phyloP scores from a whole-genome alignment of 208 protist species.

The Crithidia brevicula region DNA sequence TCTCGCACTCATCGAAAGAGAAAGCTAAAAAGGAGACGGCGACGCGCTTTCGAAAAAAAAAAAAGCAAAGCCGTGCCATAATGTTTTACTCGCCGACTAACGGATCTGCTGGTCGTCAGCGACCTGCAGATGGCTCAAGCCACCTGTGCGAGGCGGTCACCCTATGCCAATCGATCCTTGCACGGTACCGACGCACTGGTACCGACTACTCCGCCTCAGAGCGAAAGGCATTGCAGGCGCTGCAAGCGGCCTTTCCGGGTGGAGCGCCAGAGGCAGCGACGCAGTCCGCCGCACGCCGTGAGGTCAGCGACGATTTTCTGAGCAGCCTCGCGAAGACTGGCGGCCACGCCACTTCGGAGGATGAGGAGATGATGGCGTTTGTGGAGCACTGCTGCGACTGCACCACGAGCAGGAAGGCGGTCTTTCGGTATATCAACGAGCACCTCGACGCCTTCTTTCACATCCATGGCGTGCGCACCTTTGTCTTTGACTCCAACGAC shows the following conservation, averaged over 20 bases:
- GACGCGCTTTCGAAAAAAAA: no score
- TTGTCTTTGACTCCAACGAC: slow-evolving; percentile 53
- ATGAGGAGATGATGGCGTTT: slow-evolving; percentile 30
- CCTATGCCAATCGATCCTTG: slow-evolving; percentile 76
- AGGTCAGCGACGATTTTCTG: slow-evolving; percentile 8
- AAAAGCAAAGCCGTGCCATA: background rate
- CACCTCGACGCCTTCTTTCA: slow-evolving; percentile 32
- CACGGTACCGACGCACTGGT: slow-evolving; percentile 62
- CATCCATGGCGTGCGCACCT: slow-evolving; percentile 37
- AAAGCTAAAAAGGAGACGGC: background rate
- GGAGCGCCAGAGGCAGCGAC: background rate
- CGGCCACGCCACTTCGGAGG: background rate
- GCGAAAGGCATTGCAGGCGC: slow-evolving; percentile 47
- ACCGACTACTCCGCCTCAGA: slow-evolving; percentile 45
- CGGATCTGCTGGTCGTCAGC: background rate
- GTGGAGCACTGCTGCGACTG: slow-evolving; percentile 46
- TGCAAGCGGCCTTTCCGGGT: slow-evolving; percentile 9
- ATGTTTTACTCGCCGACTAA: slow-evolving; percentile 16
- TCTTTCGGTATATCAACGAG: slow-evolving; percentile 52
- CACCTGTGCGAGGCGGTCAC: slow-evolving; percentile 76
- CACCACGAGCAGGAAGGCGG: slow-evolving; percentile 29
- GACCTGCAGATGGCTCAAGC: slow-evolving; percentile 34
- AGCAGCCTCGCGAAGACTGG: background rate
- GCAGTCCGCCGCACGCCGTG: background rate
- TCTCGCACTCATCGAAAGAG: background rate